Base-by-base conservation (phyloP, 495 filamentous ascomycete species). In the Hyaloscypha hepaticicola region DNA sequence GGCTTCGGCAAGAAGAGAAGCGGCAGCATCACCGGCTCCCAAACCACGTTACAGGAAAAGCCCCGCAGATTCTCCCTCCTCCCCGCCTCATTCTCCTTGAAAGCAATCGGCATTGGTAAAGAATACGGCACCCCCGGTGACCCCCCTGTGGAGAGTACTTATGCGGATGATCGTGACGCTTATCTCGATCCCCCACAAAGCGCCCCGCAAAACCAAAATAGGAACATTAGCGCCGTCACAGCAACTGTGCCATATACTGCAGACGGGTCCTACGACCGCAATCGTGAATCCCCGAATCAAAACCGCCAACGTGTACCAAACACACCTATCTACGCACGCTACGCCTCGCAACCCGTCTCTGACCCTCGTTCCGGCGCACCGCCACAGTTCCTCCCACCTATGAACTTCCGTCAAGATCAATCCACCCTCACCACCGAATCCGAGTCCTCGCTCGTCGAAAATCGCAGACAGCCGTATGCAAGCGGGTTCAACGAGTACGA, bases 21-120 rank as follows among this genome's bases (percentile, higher is more conserved):
- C 52, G 83, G 83, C 52, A 85, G 82, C 63, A 81, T 85, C 38
- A 67, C 76, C 5, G 81, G 68, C 19, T 78, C 84, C 57, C 75
- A 72, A 56, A 77, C 78, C 34, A 58, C 75, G 9, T 82, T 82
- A 22, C 73, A 79, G 31, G 86, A 87, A 62, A 86, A 84, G 70
- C 79, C 80, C 16, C 75, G 87, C 60, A 81, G 88, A n/a, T 93
- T 93, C 75, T 96, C 91, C 2, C 83, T 99, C 52, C 79, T 98
- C 16, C 92, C 92, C 0, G 73, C 82, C 6, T 88, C 85, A 5
- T 90, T 95, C 74, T 93, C 90, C 24, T 76, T 85, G 73, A 88
- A 83, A 71, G 78, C 80, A 2, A 80, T 81, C 60, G 82, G 76
- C 24, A 75, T 82, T 69, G 72, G 79, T 67, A 82, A 79, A 67